phyloP scores from a whole-genome alignment of 2,329 filamentous ascomycete genomes.

The Aspergillaceae sp. region DNA sequence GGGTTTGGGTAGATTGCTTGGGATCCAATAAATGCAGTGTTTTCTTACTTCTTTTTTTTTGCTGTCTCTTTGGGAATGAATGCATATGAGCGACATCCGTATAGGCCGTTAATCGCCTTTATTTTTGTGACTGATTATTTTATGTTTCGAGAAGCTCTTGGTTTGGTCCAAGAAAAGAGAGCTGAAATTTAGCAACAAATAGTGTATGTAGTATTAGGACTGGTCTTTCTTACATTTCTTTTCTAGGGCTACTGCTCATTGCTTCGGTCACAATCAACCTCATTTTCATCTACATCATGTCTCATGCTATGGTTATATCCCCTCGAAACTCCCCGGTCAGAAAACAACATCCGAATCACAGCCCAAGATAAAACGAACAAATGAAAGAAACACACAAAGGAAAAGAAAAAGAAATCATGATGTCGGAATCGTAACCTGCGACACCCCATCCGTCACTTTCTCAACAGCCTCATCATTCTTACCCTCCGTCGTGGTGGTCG shows the following conservation, averaged over 20 bases:
- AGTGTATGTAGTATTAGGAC: not conserved
- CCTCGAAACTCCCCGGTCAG: no score
- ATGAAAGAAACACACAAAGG: not conserved
- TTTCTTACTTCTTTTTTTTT: not conserved
- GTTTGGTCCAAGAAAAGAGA: not conserved
- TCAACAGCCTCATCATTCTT: constrained; percentile 29
- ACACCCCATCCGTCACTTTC: constrained; percentile 34
- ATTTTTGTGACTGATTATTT: not conserved
- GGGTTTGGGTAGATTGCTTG: not conserved
- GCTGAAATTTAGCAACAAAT: not conserved
- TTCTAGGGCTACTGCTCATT: not conserved
- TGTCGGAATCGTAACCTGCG: constrained; percentile 35
- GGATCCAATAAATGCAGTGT: not conserved
- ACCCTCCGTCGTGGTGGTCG: constrained; percentile 14
- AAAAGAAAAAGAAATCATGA: constrained; percentile 17
- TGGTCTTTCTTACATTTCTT: not conserved
- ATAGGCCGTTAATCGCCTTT: not conserved
- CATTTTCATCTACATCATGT: constrained; percentile 3
- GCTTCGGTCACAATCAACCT: not conserved
- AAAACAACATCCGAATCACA: no score
- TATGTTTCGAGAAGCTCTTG: not conserved
- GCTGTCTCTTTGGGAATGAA: constrained; percentile 4
- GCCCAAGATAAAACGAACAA: no score
- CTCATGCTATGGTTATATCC: constrained; percentile 1
- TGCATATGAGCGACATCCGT: constrained; percentile 15